Evolutionary conservation across 176 grass and related monocot genomes (phyloP), one percentile per base, ranked within the genome.

Genomic region (Oryza meyeriana): DNA sequence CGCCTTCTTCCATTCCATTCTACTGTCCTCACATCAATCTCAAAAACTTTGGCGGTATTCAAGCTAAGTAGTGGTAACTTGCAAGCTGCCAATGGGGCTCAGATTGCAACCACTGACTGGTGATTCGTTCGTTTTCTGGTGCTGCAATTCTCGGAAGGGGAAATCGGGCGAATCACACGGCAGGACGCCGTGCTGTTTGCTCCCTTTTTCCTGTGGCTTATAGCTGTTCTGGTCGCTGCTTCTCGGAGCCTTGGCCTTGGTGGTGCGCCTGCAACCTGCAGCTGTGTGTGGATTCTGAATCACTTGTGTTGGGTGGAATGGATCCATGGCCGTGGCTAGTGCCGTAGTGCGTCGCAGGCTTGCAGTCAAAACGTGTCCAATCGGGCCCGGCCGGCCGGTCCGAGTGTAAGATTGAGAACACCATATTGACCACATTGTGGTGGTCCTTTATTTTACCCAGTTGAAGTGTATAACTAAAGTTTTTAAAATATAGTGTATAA

Each of bases 261-360:
- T 67, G 80, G 61, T 75, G 78, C 71, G 82, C 77, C 71, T n/a
- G 76, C 69, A 77, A 57, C 18, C 50, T 78, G 85, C 47, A 25
- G 55, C 55, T 24, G 20, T 58, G 55, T 59, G 55, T 59, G 55
- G 22, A 59, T 59, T 59, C 55, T 25, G 55, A 24, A 24, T 66
- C 86, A 66, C 58, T 18, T 38, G 72, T 5, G 35, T 33, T 59
- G 55, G 55, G 55, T 59, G 55, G 55, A 59, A 59, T 59, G 34
- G 29, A 48, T 72, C 62, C 63, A 78, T 84, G 82, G 78, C 33
- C 55, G 30, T 64, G 55, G 55, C n/a, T 24, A 41, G 83, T 52
- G 48, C 48, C 48, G 17, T 55, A 55, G 50, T 66, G 83, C 83
- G 55, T 41, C 25, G 71, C 77, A 85, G 82, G 7, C 30, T 80